These are phyloP conservation scores for Pyricularia grisea DNA, from an alignment of 2,329 filamentous ascomycete species.

Conservation along the genomic window DNA sequence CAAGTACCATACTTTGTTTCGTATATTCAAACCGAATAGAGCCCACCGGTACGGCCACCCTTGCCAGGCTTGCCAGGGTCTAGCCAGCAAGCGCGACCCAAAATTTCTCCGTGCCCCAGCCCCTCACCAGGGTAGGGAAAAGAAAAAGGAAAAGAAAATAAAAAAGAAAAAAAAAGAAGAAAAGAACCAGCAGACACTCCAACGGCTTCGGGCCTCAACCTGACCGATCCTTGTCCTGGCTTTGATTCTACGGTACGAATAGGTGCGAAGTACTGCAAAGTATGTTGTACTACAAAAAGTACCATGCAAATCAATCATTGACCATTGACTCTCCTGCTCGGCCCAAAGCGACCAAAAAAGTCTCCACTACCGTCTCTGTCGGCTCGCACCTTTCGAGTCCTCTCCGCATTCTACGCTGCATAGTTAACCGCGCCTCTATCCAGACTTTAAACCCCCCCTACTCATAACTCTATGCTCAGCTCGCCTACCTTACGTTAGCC, in stretches of 20 bases:
- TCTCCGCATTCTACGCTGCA: neutral
- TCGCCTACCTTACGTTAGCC: neutral
- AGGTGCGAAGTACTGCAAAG: no score
- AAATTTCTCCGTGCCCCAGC: neutral
- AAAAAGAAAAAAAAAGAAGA: neutral
- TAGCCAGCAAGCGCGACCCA: neutral
- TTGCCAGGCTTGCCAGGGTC: neutral
- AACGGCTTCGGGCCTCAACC: neutral
- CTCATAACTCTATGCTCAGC: neutral
- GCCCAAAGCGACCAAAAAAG: neutral
- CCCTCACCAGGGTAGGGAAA: neutral
- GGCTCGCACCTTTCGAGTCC: neutral
- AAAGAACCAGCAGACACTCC: neutral
- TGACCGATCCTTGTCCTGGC: neutral
- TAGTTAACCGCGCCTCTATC: neutral
- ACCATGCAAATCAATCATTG: neutral
- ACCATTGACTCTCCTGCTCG: neutral
- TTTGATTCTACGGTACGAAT: neutral
- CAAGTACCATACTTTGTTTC: no score
- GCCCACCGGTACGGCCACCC: neutral
- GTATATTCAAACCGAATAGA: neutral
- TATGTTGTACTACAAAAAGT: no score
- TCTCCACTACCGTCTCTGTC: neutral
- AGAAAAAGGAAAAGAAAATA: neutral
- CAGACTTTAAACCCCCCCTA: neutral